phyloP scores from a whole-genome alignment of 176 grass and related monocot genomes.

The Otatea glauca region DNA sequence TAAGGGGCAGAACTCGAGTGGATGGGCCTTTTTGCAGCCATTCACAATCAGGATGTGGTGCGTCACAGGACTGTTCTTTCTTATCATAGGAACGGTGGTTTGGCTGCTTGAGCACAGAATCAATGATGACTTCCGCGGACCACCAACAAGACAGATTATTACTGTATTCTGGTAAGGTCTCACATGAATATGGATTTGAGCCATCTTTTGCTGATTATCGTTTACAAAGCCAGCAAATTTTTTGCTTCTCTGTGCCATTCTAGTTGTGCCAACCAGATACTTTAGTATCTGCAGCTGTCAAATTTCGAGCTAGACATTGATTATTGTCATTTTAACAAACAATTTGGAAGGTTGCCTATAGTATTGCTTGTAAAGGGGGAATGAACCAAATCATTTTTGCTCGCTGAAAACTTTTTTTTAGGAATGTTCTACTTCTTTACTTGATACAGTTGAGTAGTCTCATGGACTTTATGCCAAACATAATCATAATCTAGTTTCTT shows the following conservation, averaged over 20 bases:
- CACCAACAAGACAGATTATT: conserved; percentile 66
- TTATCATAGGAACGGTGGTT: conserved; percentile 73
- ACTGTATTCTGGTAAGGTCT: conserved; percentile 80
- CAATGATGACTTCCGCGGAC: conserved; percentile 89
- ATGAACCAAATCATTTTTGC: conserved; percentile 33
- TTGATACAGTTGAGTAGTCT: not conserved
- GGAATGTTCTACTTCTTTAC: not conserved
- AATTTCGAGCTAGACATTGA: not conserved
- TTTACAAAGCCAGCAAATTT: not conserved
- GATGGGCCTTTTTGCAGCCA: conserved; percentile 85
- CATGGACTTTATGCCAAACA: not conserved
- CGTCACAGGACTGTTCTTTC: conserved; percentile 79
- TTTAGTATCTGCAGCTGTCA: not conserved
- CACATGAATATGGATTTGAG: not conserved
- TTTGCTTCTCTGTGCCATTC: not conserved
- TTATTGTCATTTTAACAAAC: conserved; percentile 10
- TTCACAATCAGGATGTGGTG: conserved; percentile 82
- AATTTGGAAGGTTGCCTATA: not conserved
- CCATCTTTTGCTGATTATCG: not conserved
- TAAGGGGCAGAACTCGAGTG: conserved; percentile 56
- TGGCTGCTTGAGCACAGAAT: conserved; percentile 89
- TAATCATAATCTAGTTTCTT: conserved; percentile 7
- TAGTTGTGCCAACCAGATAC: conserved; percentile 3
- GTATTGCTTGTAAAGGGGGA: not conserved
- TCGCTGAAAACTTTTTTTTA: not conserved